Percentiles rank a stretch among this genome's conserved stretches.
Conservation (phyloP, 352 stramenopile genomes). For the Phytophthora palmivora region DNA sequence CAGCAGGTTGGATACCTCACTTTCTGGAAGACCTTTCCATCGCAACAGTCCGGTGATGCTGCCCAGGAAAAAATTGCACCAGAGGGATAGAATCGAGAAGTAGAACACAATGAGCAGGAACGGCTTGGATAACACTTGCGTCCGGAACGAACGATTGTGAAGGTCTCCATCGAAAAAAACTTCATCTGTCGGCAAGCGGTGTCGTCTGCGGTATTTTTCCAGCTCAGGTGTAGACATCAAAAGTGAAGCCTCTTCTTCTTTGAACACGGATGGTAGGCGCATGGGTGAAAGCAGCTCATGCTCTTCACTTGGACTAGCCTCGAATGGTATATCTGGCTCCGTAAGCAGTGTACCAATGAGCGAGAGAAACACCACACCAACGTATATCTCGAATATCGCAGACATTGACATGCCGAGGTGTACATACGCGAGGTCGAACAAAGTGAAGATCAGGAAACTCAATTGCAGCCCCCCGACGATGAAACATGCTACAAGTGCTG, state of each 20-base stretch:
- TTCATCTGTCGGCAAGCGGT: constrained; percentile 34
- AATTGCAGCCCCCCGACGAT: constrained; percentile 76
- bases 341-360: constrained; percentile 60
- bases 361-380: constrained; percentile 53
- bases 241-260: constrained; percentile 58
- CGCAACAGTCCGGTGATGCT: constrained; percentile 66
- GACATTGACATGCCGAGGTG: constrained; percentile 44
- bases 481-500: constrained; percentile 71
- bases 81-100: constrained; percentile 79
- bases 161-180: constrained; percentile 51
- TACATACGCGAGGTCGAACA: constrained; percentile 64
- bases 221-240: constrained; percentile 61
- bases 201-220: constrained; percentile 40
- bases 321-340: constrained; percentile 65
- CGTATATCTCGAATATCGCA: constrained; percentile 62
- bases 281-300: constrained; percentile 67
- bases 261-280: constrained; percentile 62
- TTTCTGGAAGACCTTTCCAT: constrained; percentile 52
- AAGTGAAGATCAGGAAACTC: constrained; percentile 78
- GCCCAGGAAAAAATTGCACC: constrained; percentile 88
- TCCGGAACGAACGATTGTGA: constrained; percentile 65
- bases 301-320: constrained; percentile 28
- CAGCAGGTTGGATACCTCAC: constrained; percentile 49
- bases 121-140: constrained; percentile 63
- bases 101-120: constrained; percentile 80